Evolutionary conservation across 2,329 filamentous ascomycete species (phyloP).

Genomic region (Fusarium nanum): DNA sequence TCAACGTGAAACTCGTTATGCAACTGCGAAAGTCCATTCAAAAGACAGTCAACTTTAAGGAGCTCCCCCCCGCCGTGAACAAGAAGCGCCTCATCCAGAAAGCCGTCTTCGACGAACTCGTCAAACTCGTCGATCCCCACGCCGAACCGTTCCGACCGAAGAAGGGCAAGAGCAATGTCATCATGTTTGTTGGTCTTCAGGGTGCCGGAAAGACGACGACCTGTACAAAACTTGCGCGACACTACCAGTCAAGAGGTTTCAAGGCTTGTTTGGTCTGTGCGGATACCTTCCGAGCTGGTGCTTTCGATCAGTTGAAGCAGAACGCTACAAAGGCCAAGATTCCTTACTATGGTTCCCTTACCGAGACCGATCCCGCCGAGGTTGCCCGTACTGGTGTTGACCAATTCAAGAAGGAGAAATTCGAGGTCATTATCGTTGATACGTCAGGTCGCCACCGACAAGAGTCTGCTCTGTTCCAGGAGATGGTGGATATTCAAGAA

Average conservation of each 20-base stretch:
- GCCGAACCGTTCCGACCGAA: constrained; percentile 96
- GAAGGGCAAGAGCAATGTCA: constrained; percentile 95
- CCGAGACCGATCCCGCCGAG: constrained; percentile 93
- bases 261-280: constrained; percentile 94
- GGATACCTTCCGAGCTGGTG: constrained; percentile 97
- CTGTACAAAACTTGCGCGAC: constrained; percentile 94
- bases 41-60: constrained; percentile 91
- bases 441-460: constrained; percentile 95
- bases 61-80: constrained; percentile 89
- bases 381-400: constrained; percentile 96
- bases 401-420: constrained; percentile 98
- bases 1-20: constrained; percentile 94
- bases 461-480: constrained; percentile 92
- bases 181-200: constrained; percentile 99
- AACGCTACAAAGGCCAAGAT: constrained; percentile 99
- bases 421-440: constrained; percentile 98
- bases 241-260: constrained; percentile 95
- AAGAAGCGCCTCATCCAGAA: constrained; percentile 99
- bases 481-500: constrained; percentile 96
- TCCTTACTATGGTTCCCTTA: constrained; percentile 96
- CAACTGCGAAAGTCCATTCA: constrained; percentile 94
- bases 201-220: constrained; percentile 98
- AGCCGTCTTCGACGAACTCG: constrained; percentile 55
- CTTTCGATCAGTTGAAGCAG: constrained; percentile 98
- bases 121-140: constrained; percentile 86